Evolutionary conservation across 2,329 filamentous ascomycete genomes (phyloP), one percentile per base, ranked within the genome.

Genomic region (Fusarium pilosicola): DNA sequence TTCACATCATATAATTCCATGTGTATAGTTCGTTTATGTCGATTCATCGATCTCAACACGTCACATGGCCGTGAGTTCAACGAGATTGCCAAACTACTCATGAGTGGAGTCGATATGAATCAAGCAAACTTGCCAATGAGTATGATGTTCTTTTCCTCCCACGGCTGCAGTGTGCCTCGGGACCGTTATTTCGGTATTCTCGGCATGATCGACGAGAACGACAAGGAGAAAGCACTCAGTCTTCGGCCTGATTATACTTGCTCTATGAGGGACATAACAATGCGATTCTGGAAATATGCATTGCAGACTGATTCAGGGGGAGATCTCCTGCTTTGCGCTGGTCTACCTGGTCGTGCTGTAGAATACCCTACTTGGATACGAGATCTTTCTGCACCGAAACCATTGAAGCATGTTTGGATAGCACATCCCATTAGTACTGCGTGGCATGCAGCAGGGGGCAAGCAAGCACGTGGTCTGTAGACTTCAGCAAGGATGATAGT

Each of bases 151-250:
- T 64, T 69, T 2, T 65, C 20, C 11, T 51, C 22, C 4, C 42
- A 59, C 2, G 13, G 14, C 1, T 70, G 65, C 14, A 61, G 28
- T 1, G n/a, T 65, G 15, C 60, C 68, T 0, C 24, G 34, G 15
- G 68, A 70, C 22, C 39, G 65, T 2, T 70, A 70, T n/a, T 65
- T 70, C 6, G 66, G 42, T 17, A 60, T 70, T 22, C 44, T 70
- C 2, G 60, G 68, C 2, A n/a, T 70, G 20, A 7, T 70, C 1
- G 39, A 68, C 1, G 64, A 48, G 8, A 17, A 58, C 1, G 59
- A 55, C 14, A 28, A 36, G 0, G 39, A 30, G 7, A 41, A 59
- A 14, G 34, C 24, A 9, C n/a, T 17, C 4, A 36, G 49, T 7
- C 24, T 70, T 2, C 36, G 24, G 1, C 48, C 45, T 18, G 65